Base-by-base conservation (phyloP, 352 stramenopile genomes). In the Phytophthora pinifolia region DNA sequence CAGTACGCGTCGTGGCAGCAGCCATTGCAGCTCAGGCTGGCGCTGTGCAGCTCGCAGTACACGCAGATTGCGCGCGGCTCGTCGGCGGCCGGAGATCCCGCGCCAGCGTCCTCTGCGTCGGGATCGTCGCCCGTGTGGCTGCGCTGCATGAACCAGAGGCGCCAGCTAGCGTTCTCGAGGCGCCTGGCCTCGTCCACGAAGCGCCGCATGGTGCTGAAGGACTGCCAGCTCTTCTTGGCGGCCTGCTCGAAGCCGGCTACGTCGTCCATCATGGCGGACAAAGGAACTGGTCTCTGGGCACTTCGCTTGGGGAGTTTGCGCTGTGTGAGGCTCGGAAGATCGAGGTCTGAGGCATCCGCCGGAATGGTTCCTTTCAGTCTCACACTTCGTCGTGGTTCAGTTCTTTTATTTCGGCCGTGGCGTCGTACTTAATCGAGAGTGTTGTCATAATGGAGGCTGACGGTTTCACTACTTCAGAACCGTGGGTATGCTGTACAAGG, bases 1-100 rank as follows among this genome's bases (percentile, higher is more conserved):
- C 84, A 94, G 67, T 94, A 94, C 5, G 69, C 72, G 66, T 94
- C 84, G 48, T 92, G 82, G 64, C 83, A 92, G 65, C 84, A 94
- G 56, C 84, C 82, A 29, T 91, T 77, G 70, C 84, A 94, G 54
- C 79, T 85, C 36, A 94, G 54, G 45, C 71, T 85, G 18, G 82
- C 80, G 5, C 47, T 25, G 59, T 88, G 77, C 20, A 90, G 57
- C 52, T 92, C 82, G 54, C 84, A 94, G 67, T 94, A 94, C 34
- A 94, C 80, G 48, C 84, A 92, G 41, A 50, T 18, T 20, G 54
- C 51, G 17, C 59, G 54, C 13, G 32, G 17, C 15, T 50, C 59
- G 9, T 54, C 48, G 4, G 15, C 44, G 9, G 20, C 25, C 25
- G 25, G 0, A 29, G 25, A 7, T 29, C 25, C 25, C 25, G 25